Evolutionary conservation across 768 basidiomycete genomes (phyloP).

Genomic region (Hemileccinum impolitum): DNA sequence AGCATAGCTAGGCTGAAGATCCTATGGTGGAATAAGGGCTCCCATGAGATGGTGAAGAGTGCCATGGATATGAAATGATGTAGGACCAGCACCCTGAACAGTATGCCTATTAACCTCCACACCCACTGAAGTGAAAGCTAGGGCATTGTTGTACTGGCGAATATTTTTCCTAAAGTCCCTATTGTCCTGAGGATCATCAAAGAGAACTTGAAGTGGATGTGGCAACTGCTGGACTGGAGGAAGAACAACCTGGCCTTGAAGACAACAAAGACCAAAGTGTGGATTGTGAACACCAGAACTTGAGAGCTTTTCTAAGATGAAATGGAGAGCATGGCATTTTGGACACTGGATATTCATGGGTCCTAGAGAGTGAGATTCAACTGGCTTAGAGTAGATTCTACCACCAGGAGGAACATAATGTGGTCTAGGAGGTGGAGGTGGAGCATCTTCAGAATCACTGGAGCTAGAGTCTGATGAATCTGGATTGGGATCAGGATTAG

Average conservation of each 20-base stretch:
- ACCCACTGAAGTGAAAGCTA: constrained; percentile 10
- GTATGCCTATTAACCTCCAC: background rate
- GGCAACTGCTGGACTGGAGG: constrained; percentile 20
- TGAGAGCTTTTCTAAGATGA: constrained; percentile 9
- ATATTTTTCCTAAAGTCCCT: constrained; percentile 32
- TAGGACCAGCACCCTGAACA: background rate
- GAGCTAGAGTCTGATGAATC: too few species aligned
- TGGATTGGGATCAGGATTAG: background rate
- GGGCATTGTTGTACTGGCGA: constrained; percentile 39
- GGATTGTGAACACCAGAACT: background rate
- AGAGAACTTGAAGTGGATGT: constrained; percentile 4
- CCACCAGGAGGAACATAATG: constrained; percentile 8
- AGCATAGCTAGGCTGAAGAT: constrained; percentile 29
- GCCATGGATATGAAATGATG: constrained; percentile 27
- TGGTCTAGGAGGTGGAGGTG: too few species aligned
- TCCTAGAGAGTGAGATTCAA: background rate
- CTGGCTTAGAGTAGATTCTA: constrained; percentile 11
- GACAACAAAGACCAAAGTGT: constrained; percentile 30
- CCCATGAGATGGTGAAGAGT: constrained; percentile 38
- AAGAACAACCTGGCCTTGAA: constrained; percentile 25
- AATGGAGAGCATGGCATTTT: constrained; percentile 19
- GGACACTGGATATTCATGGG: constrained; percentile 9
- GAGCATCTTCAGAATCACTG: too few species aligned
- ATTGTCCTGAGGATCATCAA: constrained; percentile 10
- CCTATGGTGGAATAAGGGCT: constrained; percentile 24